phyloP scores from a whole-genome alignment of 2,329 filamentous ascomycete genomes.

The Stemphylium beticola region DNA sequence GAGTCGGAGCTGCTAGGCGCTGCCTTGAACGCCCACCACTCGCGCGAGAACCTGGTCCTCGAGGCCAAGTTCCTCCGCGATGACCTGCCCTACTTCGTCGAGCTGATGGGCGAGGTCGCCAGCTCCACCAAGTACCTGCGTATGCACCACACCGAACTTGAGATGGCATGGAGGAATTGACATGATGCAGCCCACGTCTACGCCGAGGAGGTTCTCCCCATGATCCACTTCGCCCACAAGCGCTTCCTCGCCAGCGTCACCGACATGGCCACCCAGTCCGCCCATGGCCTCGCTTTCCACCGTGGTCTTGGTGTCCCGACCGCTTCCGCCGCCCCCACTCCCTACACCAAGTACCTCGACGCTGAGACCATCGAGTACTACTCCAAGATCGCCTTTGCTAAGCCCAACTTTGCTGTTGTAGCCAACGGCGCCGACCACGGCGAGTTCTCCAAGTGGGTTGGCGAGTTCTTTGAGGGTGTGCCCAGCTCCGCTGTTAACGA shows the following conservation, averaged over 20 bases:
- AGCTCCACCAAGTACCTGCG: slow-evolving; percentile 83
- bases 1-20: slow-evolving; percentile 95
- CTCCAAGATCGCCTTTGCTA: slow-evolving; percentile 80
- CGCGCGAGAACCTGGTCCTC: slow-evolving; percentile 89
- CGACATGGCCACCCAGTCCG: slow-evolving; percentile 82
- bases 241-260: slow-evolving; percentile 67
- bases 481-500: slow-evolving; percentile 57
- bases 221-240: slow-evolving; percentile 79
- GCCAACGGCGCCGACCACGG: slow-evolving; percentile 82
- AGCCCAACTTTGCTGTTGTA: slow-evolving; percentile 89
- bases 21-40: slow-evolving; percentile 85
- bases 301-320: slow-evolving; percentile 83
- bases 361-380: slow-evolving; percentile 77
- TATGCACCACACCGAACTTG: slow-evolving; percentile 44
- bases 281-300: slow-evolving; percentile 89
- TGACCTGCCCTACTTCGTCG: slow-evolving; percentile 96
- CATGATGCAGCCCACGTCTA: slow-evolving; percentile 76
- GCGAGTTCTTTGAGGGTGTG: slow-evolving; percentile 84
- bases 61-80: slow-evolving; percentile 94
- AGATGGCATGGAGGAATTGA: slow-evolving; percentile 12
- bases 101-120: slow-evolving; percentile 91
- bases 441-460: slow-evolving; percentile 85
- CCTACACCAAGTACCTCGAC: slow-evolving; percentile 80
- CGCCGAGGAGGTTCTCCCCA: slow-evolving; percentile 81
- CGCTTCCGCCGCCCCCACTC: slow-evolving; percentile 72